A percentile compares a stretch with the other conserved stretches of the same genome.
Evolutionary conservation across 2,329 filamentous ascomycete species (phyloP).

Genomic region (Aschersonia sp.): DNA sequence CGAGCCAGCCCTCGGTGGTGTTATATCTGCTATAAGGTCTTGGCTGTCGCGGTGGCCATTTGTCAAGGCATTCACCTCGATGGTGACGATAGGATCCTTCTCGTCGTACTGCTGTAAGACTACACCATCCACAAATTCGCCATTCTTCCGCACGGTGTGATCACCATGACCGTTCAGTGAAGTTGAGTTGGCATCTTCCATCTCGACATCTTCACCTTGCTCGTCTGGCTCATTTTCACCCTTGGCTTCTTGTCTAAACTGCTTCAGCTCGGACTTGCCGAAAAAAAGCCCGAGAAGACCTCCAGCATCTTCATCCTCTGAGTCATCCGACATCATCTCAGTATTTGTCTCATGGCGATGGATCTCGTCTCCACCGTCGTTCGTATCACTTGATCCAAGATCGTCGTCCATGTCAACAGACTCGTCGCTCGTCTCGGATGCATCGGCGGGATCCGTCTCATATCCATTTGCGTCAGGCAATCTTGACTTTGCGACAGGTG

Average conservation of each 20-base stretch:
- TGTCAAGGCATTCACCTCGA: not conserved
- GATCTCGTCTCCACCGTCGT: conserved; percentile 21
- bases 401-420: conserved; percentile 57
- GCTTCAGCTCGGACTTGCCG: conserved; percentile 40
- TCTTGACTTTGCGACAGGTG: conserved; percentile 8
- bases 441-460: conserved; percentile 14
- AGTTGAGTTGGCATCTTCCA: conserved; percentile 1
- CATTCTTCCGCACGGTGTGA: not conserved
- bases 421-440: conserved; percentile 43
- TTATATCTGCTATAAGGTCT: not conserved
- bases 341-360: conserved; percentile 15
- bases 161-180: conserved; percentile 10
- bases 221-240: conserved; percentile 7
- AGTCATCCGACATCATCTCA: conserved; percentile 17
- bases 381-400: conserved; percentile 41
- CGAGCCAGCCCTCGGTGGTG: not conserved
- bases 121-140: not conserved
- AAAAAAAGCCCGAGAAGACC: conserved; percentile 44
- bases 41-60: not conserved
- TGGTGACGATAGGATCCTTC: not conserved
- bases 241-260: conserved; percentile 28
- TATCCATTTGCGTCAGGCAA: conserved; percentile 10
- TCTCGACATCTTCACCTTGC: conserved; percentile 9
- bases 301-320: conserved; percentile 23
- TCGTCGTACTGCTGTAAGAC: no score